Base-by-base conservation (phyloP, 768 basidiomycete genomes). In the Rhizopogon vesiculosus region DNA sequence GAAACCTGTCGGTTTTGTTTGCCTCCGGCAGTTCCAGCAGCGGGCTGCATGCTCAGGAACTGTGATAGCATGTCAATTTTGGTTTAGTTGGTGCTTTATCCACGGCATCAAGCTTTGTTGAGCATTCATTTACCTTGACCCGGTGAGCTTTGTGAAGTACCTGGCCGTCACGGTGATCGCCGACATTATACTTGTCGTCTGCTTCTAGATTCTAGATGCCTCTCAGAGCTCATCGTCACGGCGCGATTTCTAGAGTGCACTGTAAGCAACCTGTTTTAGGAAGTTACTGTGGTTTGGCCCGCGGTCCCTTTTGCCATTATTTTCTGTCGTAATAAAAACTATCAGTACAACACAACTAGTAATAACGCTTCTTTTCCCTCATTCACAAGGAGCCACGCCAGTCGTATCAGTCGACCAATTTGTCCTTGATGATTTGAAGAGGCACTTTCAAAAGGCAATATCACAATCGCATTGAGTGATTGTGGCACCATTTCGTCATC, bases 201-300 rank as follows among this genome's bases (percentile, higher is more conserved):
- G 59, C 45, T 60, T 69, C 0, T 51, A 56, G 53, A 61, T n/a
- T n/a, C n/a, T n/a, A 15, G 56, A 13, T 12, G 25, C 25, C 22
- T 25, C 25, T 25, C 25, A 25, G 25, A 25, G 25, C 59, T 53
- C 68, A 71, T 71, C 58, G 28, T 12, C 4, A 31, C 45, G 31
- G 13, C 13, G 31, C 13, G 33, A 35, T 12, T 38, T 38, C 13
- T 0, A 38, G 12, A 33, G 18, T 5, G 29, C 31, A 46, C 28
- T 6, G 29, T 59, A 61, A 58, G 56, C 38, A 6, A 49, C 19
- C 65, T 61, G 12, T 1, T 59, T 71, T 71, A 64, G 64, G 68
- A 69, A 69, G 62, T 69, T 71, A 15, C 62, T 65, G 69, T 71
- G 51, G 50, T 61, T 51, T 53, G 22, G n/a, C 59, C 60, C 67